These are phyloP conservation scores for Chloranthus sessilifolius DNA, from an alignment of 164 flowering plant genomes.

Conservation along the genomic window DNA sequence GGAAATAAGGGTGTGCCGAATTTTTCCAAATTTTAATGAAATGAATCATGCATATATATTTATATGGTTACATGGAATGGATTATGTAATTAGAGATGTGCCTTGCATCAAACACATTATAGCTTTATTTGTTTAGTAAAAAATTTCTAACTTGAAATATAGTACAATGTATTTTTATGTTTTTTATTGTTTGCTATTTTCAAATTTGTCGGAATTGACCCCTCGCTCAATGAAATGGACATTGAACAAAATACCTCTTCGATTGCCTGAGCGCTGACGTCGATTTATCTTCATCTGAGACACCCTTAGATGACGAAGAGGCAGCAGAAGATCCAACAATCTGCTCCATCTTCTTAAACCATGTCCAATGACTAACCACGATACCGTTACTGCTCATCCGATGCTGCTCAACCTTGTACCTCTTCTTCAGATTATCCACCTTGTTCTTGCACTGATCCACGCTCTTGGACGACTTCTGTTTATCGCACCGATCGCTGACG, in stretches of 20 bases:
- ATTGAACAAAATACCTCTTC: constrained; percentile 62
- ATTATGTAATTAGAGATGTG: no score
- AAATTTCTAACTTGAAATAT: no score
- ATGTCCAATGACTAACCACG: constrained; percentile 74
- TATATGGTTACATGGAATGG: no score
- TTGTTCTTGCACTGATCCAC: constrained; percentile 98
- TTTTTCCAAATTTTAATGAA: no score
- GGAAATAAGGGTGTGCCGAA: no score
- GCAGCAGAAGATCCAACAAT: constrained; percentile 72
- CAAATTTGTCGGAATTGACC: no score
- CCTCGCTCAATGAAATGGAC: no score
- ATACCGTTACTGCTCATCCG: constrained; percentile 59
- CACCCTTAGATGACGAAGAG: constrained; percentile 25
- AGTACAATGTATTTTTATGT: no score
- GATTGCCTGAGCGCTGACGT: constrained; percentile 35
- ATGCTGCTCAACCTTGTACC: constrained; percentile 84
- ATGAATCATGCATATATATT: no score
- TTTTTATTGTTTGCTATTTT: no score
- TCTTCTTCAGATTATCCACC: constrained; percentile 91
- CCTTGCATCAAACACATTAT: no score
- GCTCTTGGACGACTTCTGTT: constrained; percentile 36
- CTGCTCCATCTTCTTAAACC: constrained; percentile 86
- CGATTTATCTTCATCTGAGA: constrained; percentile 53
- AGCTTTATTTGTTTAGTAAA: no score
- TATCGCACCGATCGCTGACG: constrained; percentile 23